Percentiles rank a stretch among this genome's conserved stretches.
Conservation (phyloP, 2,329 filamentous ascomycete species). For the Huntiella abstrusa region DNA sequence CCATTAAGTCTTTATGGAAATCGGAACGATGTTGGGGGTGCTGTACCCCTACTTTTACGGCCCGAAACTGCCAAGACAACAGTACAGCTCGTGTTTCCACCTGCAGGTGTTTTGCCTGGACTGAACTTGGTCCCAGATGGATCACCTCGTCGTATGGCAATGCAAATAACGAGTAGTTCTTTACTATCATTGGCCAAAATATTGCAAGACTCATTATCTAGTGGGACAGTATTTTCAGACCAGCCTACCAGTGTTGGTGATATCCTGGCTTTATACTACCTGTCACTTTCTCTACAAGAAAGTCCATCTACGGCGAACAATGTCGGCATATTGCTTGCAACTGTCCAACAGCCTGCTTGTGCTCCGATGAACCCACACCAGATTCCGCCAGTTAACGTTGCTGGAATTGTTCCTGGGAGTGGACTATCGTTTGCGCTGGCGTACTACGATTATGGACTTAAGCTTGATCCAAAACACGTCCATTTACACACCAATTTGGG, state of each 20-base stretch:
- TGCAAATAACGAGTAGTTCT: constrained; percentile 90
- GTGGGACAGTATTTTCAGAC: constrained; percentile 37
- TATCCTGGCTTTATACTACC: constrained; percentile 84
- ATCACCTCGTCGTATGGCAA: constrained; percentile 54
- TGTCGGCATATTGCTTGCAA: constrained; percentile 88
- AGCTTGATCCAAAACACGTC: constrained; percentile 72
- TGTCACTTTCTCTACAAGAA: constrained; percentile 82
- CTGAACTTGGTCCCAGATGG: constrained; percentile 53
- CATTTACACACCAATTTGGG: constrained; percentile 94
- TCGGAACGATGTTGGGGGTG: neutral
- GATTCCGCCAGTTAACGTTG: neutral
- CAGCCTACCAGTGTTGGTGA: constrained; percentile 61
- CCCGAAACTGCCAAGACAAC: constrained; percentile 73
- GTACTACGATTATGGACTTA: constrained; percentile 89
- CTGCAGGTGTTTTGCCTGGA: constrained; percentile 60
- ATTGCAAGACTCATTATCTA: constrained; percentile 88
- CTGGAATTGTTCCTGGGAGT: constrained; percentile 63
- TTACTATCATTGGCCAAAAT: constrained; percentile 91
- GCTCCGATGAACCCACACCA: neutral
- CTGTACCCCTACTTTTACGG: constrained; percentile 50
- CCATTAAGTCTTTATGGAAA: constrained; percentile 15
- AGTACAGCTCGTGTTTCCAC: constrained; percentile 62
- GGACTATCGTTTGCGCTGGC: constrained; percentile 73
- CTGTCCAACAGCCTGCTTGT: constrained; percentile 52
- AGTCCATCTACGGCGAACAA: constrained; percentile 98